These are phyloP conservation scores for Fusarium fujikuroi DNA, from an alignment of 2,329 filamentous ascomycete species.

Conservation along the genomic window DNA sequence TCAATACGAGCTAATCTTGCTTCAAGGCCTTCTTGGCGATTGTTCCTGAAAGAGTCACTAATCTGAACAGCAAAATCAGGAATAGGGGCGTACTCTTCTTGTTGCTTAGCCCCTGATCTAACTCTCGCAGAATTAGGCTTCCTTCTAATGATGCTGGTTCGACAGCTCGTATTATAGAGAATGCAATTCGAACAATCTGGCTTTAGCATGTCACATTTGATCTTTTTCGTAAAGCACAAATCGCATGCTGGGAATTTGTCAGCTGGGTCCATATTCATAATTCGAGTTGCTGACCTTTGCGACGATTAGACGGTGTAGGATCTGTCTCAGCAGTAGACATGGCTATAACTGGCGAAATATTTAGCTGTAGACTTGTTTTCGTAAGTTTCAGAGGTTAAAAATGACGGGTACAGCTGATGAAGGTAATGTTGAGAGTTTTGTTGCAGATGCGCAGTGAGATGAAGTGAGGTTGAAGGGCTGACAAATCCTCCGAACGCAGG, in stretches of 20 bases:
- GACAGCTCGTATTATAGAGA: constrained; percentile 55
- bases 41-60: not conserved
- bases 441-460: not conserved
- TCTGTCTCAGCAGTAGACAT: constrained; percentile 24
- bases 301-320: constrained; percentile 30
- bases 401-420: fast-evolving
- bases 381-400: fast-evolving
- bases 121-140: constrained; percentile 39
- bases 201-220: constrained; percentile 58
- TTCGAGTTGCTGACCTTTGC: constrained; percentile 30
- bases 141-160: constrained; percentile 42
- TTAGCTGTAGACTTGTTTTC: fast-evolving
- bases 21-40: constrained; percentile 32
- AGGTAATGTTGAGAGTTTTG: not conserved
- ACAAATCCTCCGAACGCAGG: constrained; percentile 28
- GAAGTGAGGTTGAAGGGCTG: constrained; percentile 11
- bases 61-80: not conserved
- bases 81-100: constrained; percentile 23
- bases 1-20: constrained; percentile 48
- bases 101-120: constrained; percentile 13
- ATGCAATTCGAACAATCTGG: constrained; percentile 57
- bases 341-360: not conserved
- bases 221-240: constrained; percentile 58
- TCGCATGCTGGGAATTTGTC: constrained; percentile 51
- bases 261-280: not conserved